Evolutionary conservation across 306 rosid species (phyloP), one percentile per base, ranked within the genome.

Genomic region (Vicia faba): DNA sequence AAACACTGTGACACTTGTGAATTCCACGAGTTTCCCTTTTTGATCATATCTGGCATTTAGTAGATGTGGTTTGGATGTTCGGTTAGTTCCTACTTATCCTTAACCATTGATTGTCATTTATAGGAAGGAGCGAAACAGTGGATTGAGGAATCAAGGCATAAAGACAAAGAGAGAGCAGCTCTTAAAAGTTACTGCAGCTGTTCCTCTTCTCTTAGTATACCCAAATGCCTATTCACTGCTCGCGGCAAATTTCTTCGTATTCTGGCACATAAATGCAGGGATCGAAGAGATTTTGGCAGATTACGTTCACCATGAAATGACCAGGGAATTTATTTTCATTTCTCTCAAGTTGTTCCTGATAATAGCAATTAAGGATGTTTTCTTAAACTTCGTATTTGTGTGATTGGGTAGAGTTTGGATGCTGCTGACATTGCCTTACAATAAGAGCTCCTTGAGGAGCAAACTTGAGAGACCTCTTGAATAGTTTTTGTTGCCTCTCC

Each of bases 271-370:
- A 48, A 18, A 43, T 38, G 81, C 77, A 1, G 81, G 81, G 44
- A 63, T 76, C 3, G 68, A 45, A 76, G 76, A 76, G 72, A 76
- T 76, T 63, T 45, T 76, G 62, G 80, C 80, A 12, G 80, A 76
- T 56, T 76, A 76, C 38, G 80, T 76, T 64, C 80, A 76, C 80
- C 80, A 76, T 26, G 80, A 70, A 35, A 76, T 76, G 80, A 76
- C 80, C 76, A 62, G 80, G 31, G 61, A 70, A 31, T 77, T 71
- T 44, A 35, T 77, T 14, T 4, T 20, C 53, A 77, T 77, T 40
- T 65, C 65, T 38, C 70, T 77, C 73, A 71, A 63, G 20, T 40
- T 77, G 64, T 77, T 77, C 69, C 66, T 77, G 73, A 77, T 77
- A 64, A 71, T 77, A 11, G 81, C 81, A 49, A 49, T 71, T 76